These are phyloP conservation scores for Mortierella sp. DNA, from an alignment of 371 early-diverging fungal species.

Conservation along the genomic window DNA sequence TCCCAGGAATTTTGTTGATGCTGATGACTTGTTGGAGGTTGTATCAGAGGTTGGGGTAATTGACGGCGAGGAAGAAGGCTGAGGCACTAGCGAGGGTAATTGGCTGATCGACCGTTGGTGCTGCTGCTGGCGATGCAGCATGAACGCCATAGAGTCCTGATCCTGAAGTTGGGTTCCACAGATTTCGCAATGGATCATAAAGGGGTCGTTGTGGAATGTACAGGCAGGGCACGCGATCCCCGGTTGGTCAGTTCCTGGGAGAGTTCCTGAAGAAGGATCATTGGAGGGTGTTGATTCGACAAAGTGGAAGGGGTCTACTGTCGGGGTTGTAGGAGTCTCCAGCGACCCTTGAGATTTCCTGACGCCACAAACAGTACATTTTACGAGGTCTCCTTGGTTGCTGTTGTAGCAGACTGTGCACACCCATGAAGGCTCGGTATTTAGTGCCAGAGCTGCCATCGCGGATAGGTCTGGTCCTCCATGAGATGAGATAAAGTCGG, in stretches of 20 bases:
- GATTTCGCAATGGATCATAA: slow-evolving; percentile 85
- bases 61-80: not conserved
- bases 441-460: slow-evolving; percentile 12
- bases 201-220: slow-evolving; percentile 89
- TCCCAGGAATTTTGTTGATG: slow-evolving; percentile 14
- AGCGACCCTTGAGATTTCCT: slow-evolving; percentile 45
- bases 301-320: slow-evolving; percentile 30
- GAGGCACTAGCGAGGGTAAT: slow-evolving; percentile 14
- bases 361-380: slow-evolving; percentile 86
- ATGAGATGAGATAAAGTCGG: slow-evolving; percentile 10
- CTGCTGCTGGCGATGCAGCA: slow-evolving; percentile 50
- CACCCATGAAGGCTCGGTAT: slow-evolving; percentile 68
- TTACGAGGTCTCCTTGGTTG: slow-evolving; percentile 63
- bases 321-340: slow-evolving; percentile 14
- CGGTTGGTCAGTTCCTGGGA: slow-evolving; percentile 13
- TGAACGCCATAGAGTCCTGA: slow-evolving; percentile 38
- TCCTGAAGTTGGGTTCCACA: slow-evolving; percentile 73
- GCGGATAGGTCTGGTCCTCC: slow-evolving; percentile 10
- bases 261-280: not conserved
- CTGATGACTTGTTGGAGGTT: slow-evolving; percentile 12
- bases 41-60: not conserved
- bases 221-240: slow-evolving; percentile 74
- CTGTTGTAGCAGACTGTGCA: slow-evolving; percentile 82
- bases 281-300: slow-evolving; percentile 20
- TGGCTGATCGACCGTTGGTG: slow-evolving; percentile 51